These are phyloP conservation scores for Suhomyces bolitotheri DNA, from an alignment of 1,139 yeast species.

Conservation along the genomic window DNA sequence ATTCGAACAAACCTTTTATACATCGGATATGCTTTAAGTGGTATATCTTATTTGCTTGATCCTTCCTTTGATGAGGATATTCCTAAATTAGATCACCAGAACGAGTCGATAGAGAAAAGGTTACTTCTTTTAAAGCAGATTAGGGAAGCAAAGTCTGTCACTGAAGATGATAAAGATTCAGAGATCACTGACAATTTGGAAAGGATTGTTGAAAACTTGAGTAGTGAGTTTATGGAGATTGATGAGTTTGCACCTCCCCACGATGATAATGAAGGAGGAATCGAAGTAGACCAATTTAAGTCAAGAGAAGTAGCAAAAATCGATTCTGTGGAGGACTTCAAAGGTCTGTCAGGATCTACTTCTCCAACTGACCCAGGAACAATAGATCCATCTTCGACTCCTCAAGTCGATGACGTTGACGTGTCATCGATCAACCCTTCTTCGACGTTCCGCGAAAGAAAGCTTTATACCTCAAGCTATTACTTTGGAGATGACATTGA, in stretches of 20 bases:
- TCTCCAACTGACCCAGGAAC: slow-evolving; percentile 4
- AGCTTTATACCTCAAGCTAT: slow-evolving; percentile 59
- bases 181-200: slow-evolving; percentile 39
- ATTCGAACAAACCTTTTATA: slow-evolving; percentile 57
- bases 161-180: slow-evolving; percentile 29
- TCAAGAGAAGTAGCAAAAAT: slow-evolving; percentile 1
- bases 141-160: slow-evolving; percentile 25
- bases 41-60: slow-evolving; percentile 75
- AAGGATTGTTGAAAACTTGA: slow-evolving; percentile 42
- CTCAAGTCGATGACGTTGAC: slow-evolving; percentile 45
- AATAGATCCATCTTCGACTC: slow-evolving; percentile 24
- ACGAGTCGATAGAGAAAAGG: slow-evolving; percentile 40
- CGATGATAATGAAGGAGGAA: slow-evolving; percentile 4
- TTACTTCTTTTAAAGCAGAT: slow-evolving; percentile 35
- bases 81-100: slow-evolving; percentile 37
- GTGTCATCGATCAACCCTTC: slow-evolving; percentile 47
- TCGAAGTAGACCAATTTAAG: neutral
- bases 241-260: slow-evolving; percentile 17
- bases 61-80: slow-evolving; percentile 56
- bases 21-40: slow-evolving; percentile 65
- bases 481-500: slow-evolving; percentile 54
- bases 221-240: slow-evolving; percentile 18
- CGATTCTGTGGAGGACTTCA: neutral
- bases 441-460: slow-evolving; percentile 59
- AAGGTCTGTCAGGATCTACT: slow-evolving; percentile 1